Evolutionary conservation across 176 grass and related monocot species (phyloP).

Genomic region (Aegilops umbellulata): DNA sequence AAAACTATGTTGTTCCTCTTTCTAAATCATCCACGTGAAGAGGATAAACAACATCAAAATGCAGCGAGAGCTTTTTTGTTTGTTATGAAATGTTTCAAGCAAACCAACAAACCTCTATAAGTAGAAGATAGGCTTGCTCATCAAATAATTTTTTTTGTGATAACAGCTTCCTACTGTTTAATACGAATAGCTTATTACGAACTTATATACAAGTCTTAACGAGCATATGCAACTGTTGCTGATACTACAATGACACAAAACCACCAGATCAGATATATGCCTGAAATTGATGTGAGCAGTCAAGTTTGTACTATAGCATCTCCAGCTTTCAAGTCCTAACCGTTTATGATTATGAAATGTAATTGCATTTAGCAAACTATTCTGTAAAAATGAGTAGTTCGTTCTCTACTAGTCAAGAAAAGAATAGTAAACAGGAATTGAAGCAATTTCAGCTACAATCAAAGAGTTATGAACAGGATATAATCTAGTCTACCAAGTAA

Average conservation of each 20-base stretch:
- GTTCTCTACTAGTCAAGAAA: not conserved
- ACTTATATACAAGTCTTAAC: not conserved
- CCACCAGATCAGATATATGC: not conserved
- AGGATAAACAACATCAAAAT: not conserved
- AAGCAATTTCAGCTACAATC: not conserved
- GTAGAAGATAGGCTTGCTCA: not conserved
- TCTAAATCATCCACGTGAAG: not conserved
- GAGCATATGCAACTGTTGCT: not conserved
- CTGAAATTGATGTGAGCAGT: not conserved
- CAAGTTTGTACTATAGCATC: slow-evolving; percentile 8
- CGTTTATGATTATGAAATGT: not conserved
- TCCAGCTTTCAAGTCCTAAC: not conserved
- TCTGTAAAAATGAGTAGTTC: not conserved
- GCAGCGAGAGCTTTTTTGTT: not conserved
- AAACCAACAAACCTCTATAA: not conserved
- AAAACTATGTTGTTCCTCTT: not conserved
- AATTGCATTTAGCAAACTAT: slow-evolving; percentile 8
- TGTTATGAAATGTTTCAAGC: slow-evolving; percentile 3
- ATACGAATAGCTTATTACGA: slow-evolving; percentile 18
- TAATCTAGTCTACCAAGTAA: slow-evolving; percentile 4
- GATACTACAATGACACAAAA: not conserved
- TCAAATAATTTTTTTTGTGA: slow-evolving; percentile 20
- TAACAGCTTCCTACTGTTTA: slow-evolving; percentile 3
- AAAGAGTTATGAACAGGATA: not conserved
- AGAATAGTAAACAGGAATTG: not conserved